A percentile compares a stretch with the other conserved stretches of the same genome.
Conservation (phyloP, 192 early-diverging fungal species). For the Thamnidium elegans region DNA sequence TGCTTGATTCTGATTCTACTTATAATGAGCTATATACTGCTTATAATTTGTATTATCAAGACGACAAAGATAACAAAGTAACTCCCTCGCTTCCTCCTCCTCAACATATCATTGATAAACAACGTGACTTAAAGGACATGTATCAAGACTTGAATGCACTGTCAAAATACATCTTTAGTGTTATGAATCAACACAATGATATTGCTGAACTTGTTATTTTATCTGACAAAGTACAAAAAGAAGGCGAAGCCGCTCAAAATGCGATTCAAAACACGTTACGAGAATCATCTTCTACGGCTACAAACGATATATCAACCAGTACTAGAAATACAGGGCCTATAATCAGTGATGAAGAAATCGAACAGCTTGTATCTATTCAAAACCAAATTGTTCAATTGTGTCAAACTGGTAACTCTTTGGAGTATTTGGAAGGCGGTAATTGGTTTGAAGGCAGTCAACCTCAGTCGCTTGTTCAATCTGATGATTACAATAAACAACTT, state of each 20-base stretch:
- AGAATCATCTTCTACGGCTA: neutral
- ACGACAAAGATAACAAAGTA: neutral
- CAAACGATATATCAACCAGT: no score
- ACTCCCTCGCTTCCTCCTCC: constrained; percentile 17
- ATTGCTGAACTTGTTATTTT: constrained; percentile 14
- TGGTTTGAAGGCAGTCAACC: constrained; percentile 8
- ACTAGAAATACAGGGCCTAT: neutral
- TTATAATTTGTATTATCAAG: neutral
- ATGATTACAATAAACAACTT: constrained; percentile 8
- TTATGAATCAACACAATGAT: constrained; percentile 18
- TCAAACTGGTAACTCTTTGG: neutral
- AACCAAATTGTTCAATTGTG: neutral
- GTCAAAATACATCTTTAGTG: constrained; percentile 10
- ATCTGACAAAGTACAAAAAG: constrained; percentile 9
- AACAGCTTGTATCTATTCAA: neutral
- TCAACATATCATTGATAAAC: constrained; percentile 17
- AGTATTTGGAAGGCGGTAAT: neutral
- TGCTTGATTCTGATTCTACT: neutral
- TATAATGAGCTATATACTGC: neutral
- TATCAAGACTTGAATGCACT: constrained; percentile 6
- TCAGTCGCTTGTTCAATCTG: neutral
- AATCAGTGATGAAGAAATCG: neutral
- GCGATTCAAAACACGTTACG: constrained; percentile 9
- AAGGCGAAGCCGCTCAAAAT: constrained; percentile 18
- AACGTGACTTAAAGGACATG: constrained; percentile 16